Evolutionary conservation across 192 early-diverging fungal genomes (phyloP).

Genomic region (Backusella tuberculispora): DNA sequence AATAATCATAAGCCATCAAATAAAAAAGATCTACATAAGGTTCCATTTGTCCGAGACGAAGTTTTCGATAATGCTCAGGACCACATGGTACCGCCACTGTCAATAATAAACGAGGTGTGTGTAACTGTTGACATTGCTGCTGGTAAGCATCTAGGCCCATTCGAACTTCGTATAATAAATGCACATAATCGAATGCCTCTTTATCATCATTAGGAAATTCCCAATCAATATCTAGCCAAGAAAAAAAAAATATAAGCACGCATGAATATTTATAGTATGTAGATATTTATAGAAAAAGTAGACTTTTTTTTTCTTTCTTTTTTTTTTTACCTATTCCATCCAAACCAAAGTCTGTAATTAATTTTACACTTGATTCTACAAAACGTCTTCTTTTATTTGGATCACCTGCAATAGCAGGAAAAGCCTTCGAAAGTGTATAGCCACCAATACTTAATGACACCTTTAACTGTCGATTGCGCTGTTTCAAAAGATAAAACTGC

Average conservation of each 20-base stretch:
- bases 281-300: background rate
- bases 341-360: slow-evolving; percentile 52
- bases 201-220: slow-evolving; percentile 76
- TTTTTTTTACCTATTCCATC: slow-evolving; percentile 54
- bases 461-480: slow-evolving; percentile 67
- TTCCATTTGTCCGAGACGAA: slow-evolving; percentile 64
- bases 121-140: slow-evolving; percentile 20
- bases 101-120: slow-evolving; percentile 59
- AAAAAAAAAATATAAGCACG: background rate
- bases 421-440: slow-evolving; percentile 76
- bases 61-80: slow-evolving; percentile 61
- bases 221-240: slow-evolving; percentile 69
- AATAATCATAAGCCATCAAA: slow-evolving; percentile 91
- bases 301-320: background rate
- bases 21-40: slow-evolving; percentile 79
- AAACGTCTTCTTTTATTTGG: slow-evolving; percentile 58
- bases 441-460: slow-evolving; percentile 78
- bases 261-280: background rate
- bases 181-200: slow-evolving; percentile 82
- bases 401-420: slow-evolving; percentile 62
- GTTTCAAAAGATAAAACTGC: slow-evolving; percentile 70
- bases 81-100: slow-evolving; percentile 72
- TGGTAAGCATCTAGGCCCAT: slow-evolving; percentile 62
- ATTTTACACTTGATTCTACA: slow-evolving; percentile 51
- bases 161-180: slow-evolving; percentile 75